These are phyloP conservation scores for Melaleuca quinquenervia DNA, from an alignment of 345 rosid species.

Conservation along the genomic window DNA sequence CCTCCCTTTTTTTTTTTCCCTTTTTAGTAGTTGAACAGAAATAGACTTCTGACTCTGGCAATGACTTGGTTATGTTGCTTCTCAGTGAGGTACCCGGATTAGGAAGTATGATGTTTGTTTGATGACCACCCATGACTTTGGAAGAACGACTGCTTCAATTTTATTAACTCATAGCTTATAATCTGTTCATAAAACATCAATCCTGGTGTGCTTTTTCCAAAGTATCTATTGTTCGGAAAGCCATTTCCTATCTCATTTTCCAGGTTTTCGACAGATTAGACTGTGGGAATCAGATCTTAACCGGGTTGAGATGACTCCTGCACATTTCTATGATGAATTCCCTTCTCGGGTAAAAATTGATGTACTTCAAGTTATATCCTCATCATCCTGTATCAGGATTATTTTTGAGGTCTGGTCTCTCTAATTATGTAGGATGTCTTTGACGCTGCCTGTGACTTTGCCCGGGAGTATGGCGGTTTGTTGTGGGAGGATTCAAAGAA, in stretches of 20 bases:
- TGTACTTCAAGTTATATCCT: neutral
- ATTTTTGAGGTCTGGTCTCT: neutral
- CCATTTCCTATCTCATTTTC: neutral
- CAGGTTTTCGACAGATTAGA: constrained; percentile 48
- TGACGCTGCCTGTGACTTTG: constrained; percentile 77
- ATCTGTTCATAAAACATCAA: neutral
- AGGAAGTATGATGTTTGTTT: neutral
- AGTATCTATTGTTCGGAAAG: neutral
- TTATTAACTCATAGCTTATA: neutral
- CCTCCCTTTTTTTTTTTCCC: neutral
- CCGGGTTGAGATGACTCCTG: constrained; percentile 74
- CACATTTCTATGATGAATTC: constrained; percentile 78
- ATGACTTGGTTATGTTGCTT: neutral
- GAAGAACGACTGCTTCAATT: neutral
- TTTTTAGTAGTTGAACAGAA: neutral
- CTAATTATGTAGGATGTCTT: constrained; percentile 54
- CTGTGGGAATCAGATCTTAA: constrained; percentile 93
- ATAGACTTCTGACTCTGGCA: neutral
- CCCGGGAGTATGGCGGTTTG: constrained; percentile 59
- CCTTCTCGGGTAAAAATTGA: constrained; percentile 51
- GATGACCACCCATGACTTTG: neutral
- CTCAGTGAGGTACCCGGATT: neutral
- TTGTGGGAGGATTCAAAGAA: constrained; percentile 93
- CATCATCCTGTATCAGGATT: neutral
- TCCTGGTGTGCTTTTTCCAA: neutral